Evolutionary conservation across 2,329 filamentous ascomycete species (phyloP), one percentile per base, ranked within the genome.

Genomic region (Pseudogymnoascus pannorum): DNA sequence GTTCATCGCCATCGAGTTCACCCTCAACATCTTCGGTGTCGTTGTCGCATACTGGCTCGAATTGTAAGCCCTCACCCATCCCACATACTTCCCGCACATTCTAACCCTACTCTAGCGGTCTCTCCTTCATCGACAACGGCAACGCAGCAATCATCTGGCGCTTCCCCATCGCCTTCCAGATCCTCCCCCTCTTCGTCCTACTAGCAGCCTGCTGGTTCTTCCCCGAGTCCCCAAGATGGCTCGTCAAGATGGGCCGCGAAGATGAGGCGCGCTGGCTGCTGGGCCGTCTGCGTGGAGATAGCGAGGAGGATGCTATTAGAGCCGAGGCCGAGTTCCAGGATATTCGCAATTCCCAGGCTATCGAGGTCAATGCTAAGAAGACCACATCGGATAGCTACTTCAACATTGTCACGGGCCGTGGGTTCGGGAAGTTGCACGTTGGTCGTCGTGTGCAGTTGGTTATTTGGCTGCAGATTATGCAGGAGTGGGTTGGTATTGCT

Each of bases 1-100:
- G 57, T 88, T 88, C 64, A 83, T 90, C 61, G 84, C 86, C 8
- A 85, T 88, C 60, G 87, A 90, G 67, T 90, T 91, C 64, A 89
- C 86, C 0, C 72, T 89, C 7, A 91, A 90, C 68, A 89, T 89
- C 63, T 84, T 88, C 57, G 87, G 87, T 67, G 35, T 42, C 5
- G 35, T 51, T 5, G 44, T 51, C 1, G 44, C 44, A 3, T 51
- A 51, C n/a, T 51, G 44, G 44, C 71, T 80, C 5, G 77, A 79
- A 66, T 85, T 81, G 75, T 76, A 69, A 2, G 73, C 70, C 8
- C 33, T 26, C 3, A 8, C 6, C 9, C 3, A 16, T 18, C 16
- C 22, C 33, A 42, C 62, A 38, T 48, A 58, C 9, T n/a, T 36
- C 31, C 18, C 8, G 8, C 29, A 24, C 63, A 54, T 42, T 33